These are phyloP conservation scores for Colletotrichum lini DNA, from an alignment of 2,329 filamentous ascomycete genomes.

Conservation along the genomic window DNA sequence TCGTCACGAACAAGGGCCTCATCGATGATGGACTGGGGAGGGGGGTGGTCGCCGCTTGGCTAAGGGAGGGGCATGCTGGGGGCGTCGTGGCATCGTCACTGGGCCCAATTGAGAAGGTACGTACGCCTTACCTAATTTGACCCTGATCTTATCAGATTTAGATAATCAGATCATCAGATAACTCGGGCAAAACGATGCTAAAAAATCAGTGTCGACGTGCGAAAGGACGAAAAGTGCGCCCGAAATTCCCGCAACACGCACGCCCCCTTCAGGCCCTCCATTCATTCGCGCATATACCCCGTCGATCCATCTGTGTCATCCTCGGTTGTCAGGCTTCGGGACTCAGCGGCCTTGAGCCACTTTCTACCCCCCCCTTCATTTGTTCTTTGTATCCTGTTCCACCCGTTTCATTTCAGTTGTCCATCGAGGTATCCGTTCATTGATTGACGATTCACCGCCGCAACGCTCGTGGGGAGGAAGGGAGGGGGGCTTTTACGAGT, in stretches of 20 bases:
- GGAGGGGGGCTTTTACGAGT: background rate
- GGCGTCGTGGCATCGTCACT: constrained; percentile 32
- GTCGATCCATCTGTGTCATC: background rate
- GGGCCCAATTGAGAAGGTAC: constrained; percentile 29
- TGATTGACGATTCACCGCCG: background rate
- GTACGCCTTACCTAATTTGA: constrained; percentile 41
- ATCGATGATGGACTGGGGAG: constrained; percentile 16
- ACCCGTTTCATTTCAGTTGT: background rate
- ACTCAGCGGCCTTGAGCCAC: background rate
- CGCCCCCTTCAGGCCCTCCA: background rate
- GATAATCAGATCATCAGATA: constrained; percentile 47
- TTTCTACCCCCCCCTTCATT: background rate
- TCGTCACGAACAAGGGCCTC: constrained; percentile 13
- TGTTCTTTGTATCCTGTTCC: background rate
- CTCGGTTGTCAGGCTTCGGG: background rate
- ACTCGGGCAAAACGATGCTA: constrained; percentile 25
- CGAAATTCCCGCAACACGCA: constrained; percentile 24
- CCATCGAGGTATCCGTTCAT: background rate
- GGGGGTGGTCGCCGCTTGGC: background rate
- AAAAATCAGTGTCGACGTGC: background rate
- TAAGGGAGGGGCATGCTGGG: constrained; percentile 5
- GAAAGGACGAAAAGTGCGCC: background rate
- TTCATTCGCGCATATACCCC: background rate
- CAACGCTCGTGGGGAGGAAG: background rate
- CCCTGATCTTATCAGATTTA: constrained; percentile 39